A percentile compares a stretch with the other conserved stretches of the same genome.
Evolutionary conservation across 768 basidiomycete genomes (phyloP).

Genomic region (Mrakia hoshinonis): DNA sequence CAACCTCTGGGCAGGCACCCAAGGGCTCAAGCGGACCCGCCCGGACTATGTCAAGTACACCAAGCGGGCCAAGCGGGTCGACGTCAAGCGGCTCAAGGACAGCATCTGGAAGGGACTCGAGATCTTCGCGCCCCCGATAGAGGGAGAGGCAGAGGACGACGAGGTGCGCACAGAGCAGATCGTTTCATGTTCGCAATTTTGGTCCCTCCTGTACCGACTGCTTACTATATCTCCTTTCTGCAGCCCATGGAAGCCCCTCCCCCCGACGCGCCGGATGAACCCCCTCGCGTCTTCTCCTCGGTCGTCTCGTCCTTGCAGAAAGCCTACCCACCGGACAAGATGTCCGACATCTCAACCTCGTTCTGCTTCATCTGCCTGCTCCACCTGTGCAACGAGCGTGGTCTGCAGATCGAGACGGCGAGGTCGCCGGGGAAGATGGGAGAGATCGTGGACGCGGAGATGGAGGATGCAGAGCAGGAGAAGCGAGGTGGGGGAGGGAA

Average conservation of each 20-base stretch:
- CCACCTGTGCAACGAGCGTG: conserved; percentile 93
- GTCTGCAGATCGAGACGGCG: conserved; percentile 60
- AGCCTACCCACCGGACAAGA: conserved; percentile 83
- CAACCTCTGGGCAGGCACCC: conserved; percentile 64
- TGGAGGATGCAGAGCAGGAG: neutral
- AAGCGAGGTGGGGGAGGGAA: neutral
- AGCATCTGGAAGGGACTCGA: conserved; percentile 93
- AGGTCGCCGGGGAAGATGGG: conserved; percentile 25
- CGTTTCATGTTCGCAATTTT: neutral
- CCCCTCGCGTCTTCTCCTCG: conserved; percentile 41
- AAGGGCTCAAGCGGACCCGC: conserved; percentile 62
- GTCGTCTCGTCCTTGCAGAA: conserved; percentile 74
- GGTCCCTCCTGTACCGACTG: too few species aligned
- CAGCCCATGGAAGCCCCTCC: conserved; percentile 25
- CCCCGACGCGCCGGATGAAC: conserved; percentile 29
- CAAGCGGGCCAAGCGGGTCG: conserved; percentile 89
- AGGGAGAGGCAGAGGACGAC: conserved; percentile 39
- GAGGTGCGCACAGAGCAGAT: neutral
- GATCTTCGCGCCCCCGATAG: conserved; percentile 53
- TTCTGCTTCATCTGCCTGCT: conserved; percentile 98
- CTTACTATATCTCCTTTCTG: too few species aligned
- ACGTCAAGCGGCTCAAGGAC: conserved; percentile 92
- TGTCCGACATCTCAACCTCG: conserved; percentile 96
- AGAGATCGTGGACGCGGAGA: neutral
- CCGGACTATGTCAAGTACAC: conserved; percentile 90